Percentiles rank a stretch among this genome's conserved stretches.
These are phyloP conservation scores for Fusarium sp. DNA, from an alignment of 2,329 filamentous ascomycete species.

Conservation along the genomic window DNA sequence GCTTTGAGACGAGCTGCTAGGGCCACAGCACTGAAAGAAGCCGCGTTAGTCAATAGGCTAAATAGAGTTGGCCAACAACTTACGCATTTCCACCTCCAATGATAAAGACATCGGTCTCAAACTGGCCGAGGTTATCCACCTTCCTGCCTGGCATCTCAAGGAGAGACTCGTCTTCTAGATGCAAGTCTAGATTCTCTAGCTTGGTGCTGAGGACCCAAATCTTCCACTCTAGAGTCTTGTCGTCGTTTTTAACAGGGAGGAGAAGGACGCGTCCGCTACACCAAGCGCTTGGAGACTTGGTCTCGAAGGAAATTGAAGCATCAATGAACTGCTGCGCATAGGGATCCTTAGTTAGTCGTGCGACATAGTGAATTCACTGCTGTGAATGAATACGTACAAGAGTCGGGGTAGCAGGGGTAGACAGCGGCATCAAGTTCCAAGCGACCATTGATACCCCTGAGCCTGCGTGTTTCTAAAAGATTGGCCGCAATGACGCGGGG, in stretches of 20 bases:
- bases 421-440: constrained; percentile 19
- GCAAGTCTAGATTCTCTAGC: constrained; percentile 13
- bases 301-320: constrained; percentile 10
- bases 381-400: neutral
- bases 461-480: neutral
- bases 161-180: constrained; percentile 10
- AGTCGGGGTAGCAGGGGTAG: constrained; percentile 18
- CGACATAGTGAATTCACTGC: neutral
- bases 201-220: constrained; percentile 36
- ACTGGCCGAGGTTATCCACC: accelerated
- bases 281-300: neutral
- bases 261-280: constrained; percentile 17
- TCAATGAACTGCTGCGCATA: constrained; percentile 25
- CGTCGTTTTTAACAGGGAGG: neutral
- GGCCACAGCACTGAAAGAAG: neutral
- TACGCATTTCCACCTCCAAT: constrained; percentile 32
- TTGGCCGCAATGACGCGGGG: neutral
- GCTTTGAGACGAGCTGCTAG: constrained; percentile 28
- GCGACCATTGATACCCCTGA: neutral
- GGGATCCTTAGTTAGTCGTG: neutral
- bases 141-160: neutral
- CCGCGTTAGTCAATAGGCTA: neutral
- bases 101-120: constrained; percentile 23
- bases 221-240: constrained; percentile 11
- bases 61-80: neutral